phyloP scores from a whole-genome alignment of 2,329 filamentous ascomycete species.

The Capronia coronata region DNA sequence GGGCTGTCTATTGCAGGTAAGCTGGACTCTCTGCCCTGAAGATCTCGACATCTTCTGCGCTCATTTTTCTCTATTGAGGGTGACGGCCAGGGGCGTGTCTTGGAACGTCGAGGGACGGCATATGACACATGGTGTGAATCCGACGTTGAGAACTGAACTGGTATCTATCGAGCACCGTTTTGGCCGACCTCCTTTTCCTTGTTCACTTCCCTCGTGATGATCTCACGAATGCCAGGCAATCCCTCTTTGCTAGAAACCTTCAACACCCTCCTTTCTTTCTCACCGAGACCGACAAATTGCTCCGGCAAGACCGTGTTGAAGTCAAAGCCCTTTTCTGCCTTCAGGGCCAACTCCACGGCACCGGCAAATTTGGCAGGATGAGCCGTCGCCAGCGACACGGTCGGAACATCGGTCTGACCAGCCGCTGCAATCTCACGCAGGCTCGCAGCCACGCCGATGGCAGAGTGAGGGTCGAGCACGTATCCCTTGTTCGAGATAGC shows the following conservation, averaged over 20 bases:
- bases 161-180: background rate
- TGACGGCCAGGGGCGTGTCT: no score
- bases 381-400: slow-evolving; percentile 75
- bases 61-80: no score
- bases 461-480: slow-evolving; percentile 86
- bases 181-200: slow-evolving; percentile 30
- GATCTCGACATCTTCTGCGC: no score
- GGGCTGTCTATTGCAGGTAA: no score
- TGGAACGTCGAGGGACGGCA: no score
- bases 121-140: background rate
- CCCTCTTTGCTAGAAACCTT: slow-evolving; percentile 57
- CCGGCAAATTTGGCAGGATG: slow-evolving; percentile 92
- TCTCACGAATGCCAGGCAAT: slow-evolving; percentile 67
- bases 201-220: slow-evolving; percentile 68
- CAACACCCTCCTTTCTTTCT: slow-evolving; percentile 67
- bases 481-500: slow-evolving; percentile 54
- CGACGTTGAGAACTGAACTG: background rate
- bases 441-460: slow-evolving; percentile 75
- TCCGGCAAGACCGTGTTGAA: slow-evolving; percentile 71
- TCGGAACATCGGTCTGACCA: slow-evolving; percentile 10
- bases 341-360: slow-evolving; percentile 74
- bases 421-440: slow-evolving; percentile 53
- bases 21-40: no score
- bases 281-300: slow-evolving; percentile 74
- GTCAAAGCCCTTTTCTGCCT: slow-evolving; percentile 63